These are phyloP conservation scores for Acer campestre DNA, from an alignment of 345 rosid genomes.

Conservation along the genomic window DNA sequence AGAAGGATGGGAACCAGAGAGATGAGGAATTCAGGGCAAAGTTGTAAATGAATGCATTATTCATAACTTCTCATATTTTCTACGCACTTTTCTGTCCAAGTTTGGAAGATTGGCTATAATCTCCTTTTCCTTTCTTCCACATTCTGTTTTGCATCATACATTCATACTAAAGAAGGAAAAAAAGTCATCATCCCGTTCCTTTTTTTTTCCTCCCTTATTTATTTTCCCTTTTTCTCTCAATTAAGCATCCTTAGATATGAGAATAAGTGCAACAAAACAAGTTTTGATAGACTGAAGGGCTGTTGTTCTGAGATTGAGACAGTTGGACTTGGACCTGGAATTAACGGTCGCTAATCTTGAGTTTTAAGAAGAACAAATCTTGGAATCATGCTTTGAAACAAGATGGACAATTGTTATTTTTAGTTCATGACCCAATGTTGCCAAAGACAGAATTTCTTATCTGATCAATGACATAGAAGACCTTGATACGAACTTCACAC, in stretches of 20 bases:
- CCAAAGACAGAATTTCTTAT: not conserved
- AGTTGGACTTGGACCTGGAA: no score
- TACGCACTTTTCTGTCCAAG: not conserved
- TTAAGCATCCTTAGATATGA: not conserved
- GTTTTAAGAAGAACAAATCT: not conserved
- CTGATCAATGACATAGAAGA: not conserved
- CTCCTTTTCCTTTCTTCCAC: not conserved
- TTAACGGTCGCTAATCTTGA: no score
- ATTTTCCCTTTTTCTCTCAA: not conserved
- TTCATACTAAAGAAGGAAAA: not conserved
- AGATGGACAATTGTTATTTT: not conserved
- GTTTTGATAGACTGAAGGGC: not conserved
- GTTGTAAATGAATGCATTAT: not conserved
- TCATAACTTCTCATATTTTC: not conserved
- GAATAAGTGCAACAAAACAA: constrained; percentile 1
- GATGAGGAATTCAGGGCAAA: not conserved
- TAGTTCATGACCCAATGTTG: not conserved
- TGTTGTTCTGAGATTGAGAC: not conserved
- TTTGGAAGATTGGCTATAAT: not conserved
- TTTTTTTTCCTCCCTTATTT: not conserved
- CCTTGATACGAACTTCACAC: not conserved
- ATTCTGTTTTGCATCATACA: not conserved
- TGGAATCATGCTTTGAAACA: not conserved
- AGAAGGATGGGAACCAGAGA: not conserved
- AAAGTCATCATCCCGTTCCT: not conserved